Percentiles rank a stretch among this genome's conserved stretches.
These are phyloP conservation scores for Daedalea quercina DNA, from an alignment of 768 basidiomycete genomes.

Conservation along the genomic window DNA sequence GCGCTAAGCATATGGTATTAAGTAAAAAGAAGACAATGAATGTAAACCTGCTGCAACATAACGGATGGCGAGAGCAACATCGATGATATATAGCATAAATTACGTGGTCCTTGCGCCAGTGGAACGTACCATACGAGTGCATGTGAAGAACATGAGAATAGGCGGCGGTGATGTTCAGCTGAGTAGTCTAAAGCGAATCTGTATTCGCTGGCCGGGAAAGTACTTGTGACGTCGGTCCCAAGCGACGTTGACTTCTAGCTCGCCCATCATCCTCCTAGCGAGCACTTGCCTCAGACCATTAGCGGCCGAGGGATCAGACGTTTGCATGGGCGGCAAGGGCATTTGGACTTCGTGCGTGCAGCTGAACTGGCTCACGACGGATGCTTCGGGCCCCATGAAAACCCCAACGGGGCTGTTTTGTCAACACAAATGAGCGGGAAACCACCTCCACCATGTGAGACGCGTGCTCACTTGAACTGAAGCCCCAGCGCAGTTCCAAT, in stretches of 20 bases:
- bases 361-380: constrained; percentile 8
- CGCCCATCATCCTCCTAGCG: constrained; percentile 41
- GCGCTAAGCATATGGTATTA: background rate
- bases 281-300: background rate
- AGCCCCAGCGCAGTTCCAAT: constrained; percentile 26
- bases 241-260: constrained; percentile 46
- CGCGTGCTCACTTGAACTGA: constrained; percentile 22
- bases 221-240: constrained; percentile 47
- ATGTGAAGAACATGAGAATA: too few relatives aligned
- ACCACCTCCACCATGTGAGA: background rate
- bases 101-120: background rate
- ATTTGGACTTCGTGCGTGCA: constrained; percentile 6
- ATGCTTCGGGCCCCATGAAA: constrained; percentile 6
- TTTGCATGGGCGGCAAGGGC: background rate
- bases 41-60: background rate
- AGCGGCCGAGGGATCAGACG: background rate
- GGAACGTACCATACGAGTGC: too few relatives aligned
- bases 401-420: constrained; percentile 4
- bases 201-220: constrained; percentile 47
- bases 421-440: background rate
- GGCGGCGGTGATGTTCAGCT: constrained; percentile 28
- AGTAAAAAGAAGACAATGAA: too few relatives aligned
- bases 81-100: background rate
- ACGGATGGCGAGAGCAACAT: background rate
- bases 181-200: constrained; percentile 46